Evolutionary conservation across 345 rosid species (phyloP), one percentile per base, ranked within the genome.

Genomic region (Populus ilicifolia): DNA sequence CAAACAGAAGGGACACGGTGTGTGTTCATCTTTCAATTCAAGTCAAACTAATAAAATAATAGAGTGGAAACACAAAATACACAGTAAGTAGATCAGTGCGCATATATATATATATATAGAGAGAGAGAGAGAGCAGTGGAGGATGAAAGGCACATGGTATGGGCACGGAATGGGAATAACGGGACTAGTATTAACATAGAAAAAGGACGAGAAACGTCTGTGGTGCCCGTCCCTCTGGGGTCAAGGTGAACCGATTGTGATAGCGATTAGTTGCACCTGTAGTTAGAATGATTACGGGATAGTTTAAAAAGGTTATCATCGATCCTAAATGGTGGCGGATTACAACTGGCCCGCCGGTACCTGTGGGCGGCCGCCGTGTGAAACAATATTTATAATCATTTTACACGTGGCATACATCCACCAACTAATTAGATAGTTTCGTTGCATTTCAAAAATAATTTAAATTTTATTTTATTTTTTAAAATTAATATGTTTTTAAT

Each of bases 131-230:
- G 41, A 44, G 64, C 3, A 27, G 61, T 12, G 5, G 25, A 0
- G 4, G 3, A 35, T 33, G 35, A 0, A 38, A 69, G 44, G 50
- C 21, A 48, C 20, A 1, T 6, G 38, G 80, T 54, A 71, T 69
- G 80, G 81, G 72, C 80, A 64, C 12, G 65, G 67, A 14, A 77
- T 44, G 73, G 75, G 81, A 30, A 23, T 29, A 41, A 44, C 5
- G 36, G 38, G 64, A 29, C 50, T 33, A 14, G 14, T 38, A 56
- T 29, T 72, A 16, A 39, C 25, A 16, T 43, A 27, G 36, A 33
- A 69, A 59, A 39, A 21, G 65, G 63, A 52, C 25, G 27, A 54
- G 54, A 65, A 70, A 64, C 64, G 50, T 14, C 71, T 9, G 17
- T 5, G 17, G 5, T 46, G 52, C 52, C 52, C 20, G 52, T 46